phyloP scores from a whole-genome alignment of 108 stramenopile species.

The Cyclotella distinguenda region DNA sequence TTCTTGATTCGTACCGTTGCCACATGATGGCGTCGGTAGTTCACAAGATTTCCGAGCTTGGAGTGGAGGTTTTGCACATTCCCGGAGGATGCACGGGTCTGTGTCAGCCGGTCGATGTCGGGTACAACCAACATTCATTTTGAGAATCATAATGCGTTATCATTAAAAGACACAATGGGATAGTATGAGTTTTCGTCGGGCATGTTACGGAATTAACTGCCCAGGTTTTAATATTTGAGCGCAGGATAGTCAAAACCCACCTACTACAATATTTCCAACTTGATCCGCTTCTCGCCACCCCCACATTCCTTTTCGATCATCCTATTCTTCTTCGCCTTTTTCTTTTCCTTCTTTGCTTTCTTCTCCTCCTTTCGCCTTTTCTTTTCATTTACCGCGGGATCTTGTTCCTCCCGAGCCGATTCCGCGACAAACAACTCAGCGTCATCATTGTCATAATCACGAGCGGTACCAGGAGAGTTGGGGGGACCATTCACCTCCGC shows the following conservation, averaged over 20 bases:
- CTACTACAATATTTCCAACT: not conserved
- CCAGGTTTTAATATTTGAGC: not conserved
- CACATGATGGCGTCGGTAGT: too few relatives aligned
- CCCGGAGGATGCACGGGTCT: too few relatives aligned
- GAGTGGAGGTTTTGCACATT: too few relatives aligned
- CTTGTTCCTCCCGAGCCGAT: conserved; percentile 1
- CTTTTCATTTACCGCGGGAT: not conserved
- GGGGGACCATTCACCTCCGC: conserved; percentile 23
- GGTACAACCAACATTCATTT: too few relatives aligned
- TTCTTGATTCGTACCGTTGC: too few relatives aligned
- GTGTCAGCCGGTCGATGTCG: too few relatives aligned
- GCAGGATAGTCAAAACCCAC: too few relatives aligned
- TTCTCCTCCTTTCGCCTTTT: conserved; percentile 1
- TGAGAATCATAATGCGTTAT: too few relatives aligned
- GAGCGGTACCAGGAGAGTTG: not conserved
- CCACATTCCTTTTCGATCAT: conserved; percentile 18
- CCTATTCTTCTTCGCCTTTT: conserved; percentile 31
- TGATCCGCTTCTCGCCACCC: conserved; percentile 11
- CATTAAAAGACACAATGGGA: too few relatives aligned
- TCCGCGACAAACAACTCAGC: not conserved
- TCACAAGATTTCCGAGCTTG: too few relatives aligned
- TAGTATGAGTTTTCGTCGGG: too few relatives aligned
- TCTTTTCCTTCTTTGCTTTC: conserved; percentile 26
- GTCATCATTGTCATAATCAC: not conserved
- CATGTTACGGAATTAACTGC: too few relatives aligned